phyloP scores from a whole-genome alignment of 1,284 basidiomycete genomes.

The Melampsora medusae region DNA sequence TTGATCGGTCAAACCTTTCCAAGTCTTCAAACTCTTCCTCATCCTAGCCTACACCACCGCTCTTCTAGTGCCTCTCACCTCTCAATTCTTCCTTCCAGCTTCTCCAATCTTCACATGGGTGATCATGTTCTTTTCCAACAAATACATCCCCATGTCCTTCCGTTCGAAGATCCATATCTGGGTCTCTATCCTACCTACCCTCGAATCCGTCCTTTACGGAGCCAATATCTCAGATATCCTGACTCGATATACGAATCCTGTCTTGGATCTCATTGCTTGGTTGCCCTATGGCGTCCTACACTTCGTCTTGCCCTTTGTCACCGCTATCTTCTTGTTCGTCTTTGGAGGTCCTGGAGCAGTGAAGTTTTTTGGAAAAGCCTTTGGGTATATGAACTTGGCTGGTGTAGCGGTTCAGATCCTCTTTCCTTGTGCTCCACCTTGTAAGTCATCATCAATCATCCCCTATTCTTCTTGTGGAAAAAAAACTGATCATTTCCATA shows the following conservation, averaged over 20 bases:
- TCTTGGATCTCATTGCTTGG: conserved; percentile 92
- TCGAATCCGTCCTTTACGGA: conserved; percentile 90
- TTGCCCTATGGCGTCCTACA: conserved; percentile 91
- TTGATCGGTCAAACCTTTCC: too few relatives aligned
- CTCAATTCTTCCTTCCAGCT: conserved; percentile 87
- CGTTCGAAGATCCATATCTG: conserved; percentile 84
- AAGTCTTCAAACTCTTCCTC: conserved; percentile 74
- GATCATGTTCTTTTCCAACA: conserved; percentile 49
- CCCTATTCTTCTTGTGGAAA: too few relatives aligned
- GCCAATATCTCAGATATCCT: conserved; percentile 96
- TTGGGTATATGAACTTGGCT: conserved; percentile 88
- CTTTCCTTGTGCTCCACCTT: conserved; percentile 87
- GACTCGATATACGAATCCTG: conserved; percentile 84
- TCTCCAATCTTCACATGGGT: conserved; percentile 76
- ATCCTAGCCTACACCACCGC: conserved; percentile 69
- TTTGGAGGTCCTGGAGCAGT: conserved; percentile 68
- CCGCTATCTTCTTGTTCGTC: conserved; percentile 73
- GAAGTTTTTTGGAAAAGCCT: conserved; percentile 80
- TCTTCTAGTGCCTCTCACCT: conserved; percentile 79
- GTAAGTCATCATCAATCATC: too few relatives aligned
- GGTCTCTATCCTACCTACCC: conserved; percentile 85
- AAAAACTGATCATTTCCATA: not conserved
- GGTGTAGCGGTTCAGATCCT: conserved; percentile 86
- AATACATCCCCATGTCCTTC: conserved; percentile 80
- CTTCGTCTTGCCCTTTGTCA: conserved; percentile 77